Conservation (phyloP, 768 basidiomycete species). For the Chalciporus sphaerocephalus region DNA sequence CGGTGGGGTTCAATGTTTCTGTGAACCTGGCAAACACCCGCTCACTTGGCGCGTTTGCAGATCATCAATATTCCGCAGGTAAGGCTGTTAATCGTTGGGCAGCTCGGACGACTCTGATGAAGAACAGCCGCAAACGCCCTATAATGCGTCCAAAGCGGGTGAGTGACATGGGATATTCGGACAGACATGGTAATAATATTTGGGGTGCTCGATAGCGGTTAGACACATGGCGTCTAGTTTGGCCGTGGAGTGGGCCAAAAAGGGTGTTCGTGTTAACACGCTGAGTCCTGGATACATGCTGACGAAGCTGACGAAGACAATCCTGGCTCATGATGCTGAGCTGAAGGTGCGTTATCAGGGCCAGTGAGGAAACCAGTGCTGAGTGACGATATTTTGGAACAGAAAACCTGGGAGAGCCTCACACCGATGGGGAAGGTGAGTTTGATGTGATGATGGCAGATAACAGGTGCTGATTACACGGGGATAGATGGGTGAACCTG, state of each 20-base stretch:
- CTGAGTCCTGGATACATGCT: constrained; percentile 92
- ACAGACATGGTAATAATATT: constrained; percentile 3
- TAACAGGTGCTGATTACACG: constrained; percentile 7
- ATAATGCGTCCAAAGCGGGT: constrained; percentile 95
- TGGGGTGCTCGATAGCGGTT: constrained; percentile 52
- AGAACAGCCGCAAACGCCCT: constrained; percentile 79
- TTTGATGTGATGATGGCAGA: not conserved
- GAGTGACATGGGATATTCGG: constrained; percentile 12
- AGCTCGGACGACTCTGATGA: not conserved
- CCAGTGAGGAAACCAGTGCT: too few relatives aligned
- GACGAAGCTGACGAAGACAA: constrained; percentile 81
- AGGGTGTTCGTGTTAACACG: constrained; percentile 81
- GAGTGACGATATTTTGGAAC: not conserved
- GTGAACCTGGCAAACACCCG: not conserved
- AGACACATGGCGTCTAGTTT: constrained; percentile 91
- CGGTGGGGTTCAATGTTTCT: constrained; percentile 43
- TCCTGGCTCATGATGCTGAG: constrained; percentile 69
- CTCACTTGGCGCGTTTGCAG: constrained; percentile 34
- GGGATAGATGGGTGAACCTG: constrained; percentile 83
- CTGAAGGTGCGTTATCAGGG: constrained; percentile 55
- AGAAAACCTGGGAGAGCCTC: constrained; percentile 80
- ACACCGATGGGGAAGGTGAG: constrained; percentile 83
- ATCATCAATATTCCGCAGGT: constrained; percentile 89
- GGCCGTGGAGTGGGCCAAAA: constrained; percentile 94
- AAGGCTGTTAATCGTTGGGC: constrained; percentile 5